Percentiles rank a stretch among this genome's conserved stretches.
phyloP scores from a whole-genome alignment of 2,329 filamentous ascomycete species.

The Botrytis fragariae region DNA sequence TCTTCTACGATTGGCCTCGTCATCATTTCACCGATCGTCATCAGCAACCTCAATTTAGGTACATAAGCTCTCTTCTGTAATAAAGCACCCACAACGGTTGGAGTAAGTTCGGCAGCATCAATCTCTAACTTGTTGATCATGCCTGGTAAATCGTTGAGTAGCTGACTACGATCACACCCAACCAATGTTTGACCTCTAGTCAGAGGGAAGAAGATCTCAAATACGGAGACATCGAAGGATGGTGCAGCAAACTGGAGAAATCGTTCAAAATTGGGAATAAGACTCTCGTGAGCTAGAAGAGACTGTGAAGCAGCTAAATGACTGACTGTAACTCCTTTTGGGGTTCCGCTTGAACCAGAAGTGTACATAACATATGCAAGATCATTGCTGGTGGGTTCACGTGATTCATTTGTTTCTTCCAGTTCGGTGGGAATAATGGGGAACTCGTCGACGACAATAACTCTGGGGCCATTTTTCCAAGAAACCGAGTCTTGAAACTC shows the following conservation, averaged over 20 bases:
- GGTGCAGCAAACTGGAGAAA: constrained; percentile 92
- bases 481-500: constrained; percentile 45
- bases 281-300: constrained; percentile 73
- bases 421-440: constrained; percentile 23
- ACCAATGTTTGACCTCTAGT: constrained; percentile 72
- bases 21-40: constrained; percentile 94
- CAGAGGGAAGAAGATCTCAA: constrained; percentile 89
- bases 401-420: constrained; percentile 11
- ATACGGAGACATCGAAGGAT: constrained; percentile 92
- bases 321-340: constrained; percentile 82
- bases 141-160: constrained; percentile 72
- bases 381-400: constrained; percentile 26
- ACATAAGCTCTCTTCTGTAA: constrained; percentile 65
- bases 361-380: constrained; percentile 93
- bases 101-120: constrained; percentile 86
- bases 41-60: constrained; percentile 65
- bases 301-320: constrained; percentile 80
- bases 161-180: constrained; percentile 62
- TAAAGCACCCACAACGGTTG: constrained; percentile 78
- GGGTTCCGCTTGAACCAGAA: constrained; percentile 82
- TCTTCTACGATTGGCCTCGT: constrained; percentile 73
- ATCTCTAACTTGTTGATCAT: constrained; percentile 64
- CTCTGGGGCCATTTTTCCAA: constrained; percentile 37
- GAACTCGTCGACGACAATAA: constrained; percentile 45
- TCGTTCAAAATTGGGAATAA: constrained; percentile 72